Conservation (phyloP, 805 yeast species). For the Sugiyamaella mastotermitis region DNA sequence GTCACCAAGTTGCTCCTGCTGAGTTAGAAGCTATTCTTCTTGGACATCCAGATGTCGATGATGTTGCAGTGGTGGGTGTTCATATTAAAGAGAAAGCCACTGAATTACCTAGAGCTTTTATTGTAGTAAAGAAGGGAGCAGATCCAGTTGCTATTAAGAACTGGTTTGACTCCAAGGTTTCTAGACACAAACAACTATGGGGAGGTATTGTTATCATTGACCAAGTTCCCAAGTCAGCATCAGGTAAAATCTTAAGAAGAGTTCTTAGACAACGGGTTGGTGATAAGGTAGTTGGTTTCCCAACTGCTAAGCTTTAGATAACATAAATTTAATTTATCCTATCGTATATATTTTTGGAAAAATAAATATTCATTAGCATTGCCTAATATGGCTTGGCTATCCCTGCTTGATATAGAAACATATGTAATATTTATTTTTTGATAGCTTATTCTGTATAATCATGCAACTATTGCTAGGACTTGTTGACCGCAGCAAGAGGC, state of each 20-base stretch:
- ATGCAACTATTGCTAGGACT: too few species aligned
- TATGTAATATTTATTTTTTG: too few species aligned
- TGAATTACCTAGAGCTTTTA: slow-evolving; percentile 40
- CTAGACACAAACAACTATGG: slow-evolving; percentile 34
- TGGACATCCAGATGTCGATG: slow-evolving; percentile 69
- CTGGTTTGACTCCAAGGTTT: slow-evolving; percentile 33
- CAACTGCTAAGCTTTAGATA: slow-evolving; percentile 14
- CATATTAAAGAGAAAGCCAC: slow-evolving; percentile 71
- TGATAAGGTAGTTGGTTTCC: slow-evolving; percentile 14
- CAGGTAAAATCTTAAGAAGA: slow-evolving; percentile 93
- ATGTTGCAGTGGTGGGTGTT: slow-evolving; percentile 84
- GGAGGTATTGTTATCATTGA: slow-evolving; percentile 59
- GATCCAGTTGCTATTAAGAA: slow-evolving; percentile 22
- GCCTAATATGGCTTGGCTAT: too few species aligned
- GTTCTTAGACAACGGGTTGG: slow-evolving; percentile 57
- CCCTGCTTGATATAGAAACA: too few species aligned
- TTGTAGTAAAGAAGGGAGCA: slow-evolving; percentile 23
- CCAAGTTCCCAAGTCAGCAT: slow-evolving; percentile 88
- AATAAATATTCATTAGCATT: too few species aligned
- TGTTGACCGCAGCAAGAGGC: too few species aligned
- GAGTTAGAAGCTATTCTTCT: slow-evolving; percentile 84
- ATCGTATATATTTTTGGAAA: too few species aligned
- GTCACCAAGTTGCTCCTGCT: slow-evolving; percentile 91
- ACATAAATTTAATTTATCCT: too few species aligned
- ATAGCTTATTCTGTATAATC: too few species aligned